Evolutionary conservation across 2,329 filamentous ascomycete species (phyloP).

Genomic region (Ophiostoma sp.): DNA sequence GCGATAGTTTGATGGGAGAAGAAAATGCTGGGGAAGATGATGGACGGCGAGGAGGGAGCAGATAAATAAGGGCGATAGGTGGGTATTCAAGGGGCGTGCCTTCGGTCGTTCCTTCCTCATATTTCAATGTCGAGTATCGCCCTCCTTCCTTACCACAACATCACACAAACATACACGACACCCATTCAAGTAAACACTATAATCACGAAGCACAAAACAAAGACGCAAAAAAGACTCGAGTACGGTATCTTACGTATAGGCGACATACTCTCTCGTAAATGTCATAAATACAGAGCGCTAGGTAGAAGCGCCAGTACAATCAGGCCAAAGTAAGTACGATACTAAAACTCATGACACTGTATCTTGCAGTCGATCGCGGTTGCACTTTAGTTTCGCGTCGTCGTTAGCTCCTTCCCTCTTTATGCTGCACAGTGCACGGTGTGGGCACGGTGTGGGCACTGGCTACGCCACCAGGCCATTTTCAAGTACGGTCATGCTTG

Average conservation of each 20-base stretch:
- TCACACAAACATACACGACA: neutral
- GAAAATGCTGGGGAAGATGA: neutral
- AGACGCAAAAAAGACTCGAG: neutral
- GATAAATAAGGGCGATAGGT: conserved; percentile 4
- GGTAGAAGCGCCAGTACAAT: neutral
- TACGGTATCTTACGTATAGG: too few relatives aligned
- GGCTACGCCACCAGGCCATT: neutral
- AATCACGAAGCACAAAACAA: neutral
- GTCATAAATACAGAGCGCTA: conserved; percentile 4
- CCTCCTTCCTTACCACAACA: neutral
- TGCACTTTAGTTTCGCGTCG: conserved; percentile 26
- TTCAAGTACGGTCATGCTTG: neutral
- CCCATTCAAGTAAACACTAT: neutral
- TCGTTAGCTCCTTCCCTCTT: conserved; percentile 10
- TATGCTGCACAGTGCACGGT: neutral
- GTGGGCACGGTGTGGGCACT: neutral
- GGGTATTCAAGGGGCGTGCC: neutral
- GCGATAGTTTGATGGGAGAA: neutral
- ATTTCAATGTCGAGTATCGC: neutral
- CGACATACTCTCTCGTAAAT: neutral
- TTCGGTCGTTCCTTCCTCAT: conserved; percentile 13
- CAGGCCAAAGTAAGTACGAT: neutral
- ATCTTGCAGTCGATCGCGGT: conserved; percentile 24
- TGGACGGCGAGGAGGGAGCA: conserved; percentile 13
- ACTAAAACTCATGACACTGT: neutral